A percentile compares a stretch with the other conserved stretches of the same genome.
Evolutionary conservation across 2,329 filamentous ascomycete genomes (phyloP).

Genomic region (Sporothrix luriei): DNA sequence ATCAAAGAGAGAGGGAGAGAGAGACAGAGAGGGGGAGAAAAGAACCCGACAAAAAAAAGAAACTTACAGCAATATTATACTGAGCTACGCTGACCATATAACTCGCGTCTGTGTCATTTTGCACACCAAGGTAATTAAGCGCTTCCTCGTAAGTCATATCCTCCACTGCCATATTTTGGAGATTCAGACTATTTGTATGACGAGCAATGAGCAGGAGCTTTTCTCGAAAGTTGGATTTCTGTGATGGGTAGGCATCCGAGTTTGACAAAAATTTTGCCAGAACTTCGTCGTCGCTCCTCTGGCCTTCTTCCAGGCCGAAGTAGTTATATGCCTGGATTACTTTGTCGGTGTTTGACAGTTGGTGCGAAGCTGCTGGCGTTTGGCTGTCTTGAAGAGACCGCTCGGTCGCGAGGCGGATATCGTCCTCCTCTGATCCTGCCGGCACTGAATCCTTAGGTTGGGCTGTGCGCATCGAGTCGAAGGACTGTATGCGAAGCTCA

Average conservation of each 20-base stretch:
- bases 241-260: constrained; percentile 38
- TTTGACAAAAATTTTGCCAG: constrained; percentile 38
- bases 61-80: constrained; percentile 27
- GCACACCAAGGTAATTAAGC: constrained; percentile 45
- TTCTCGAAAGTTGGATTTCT: constrained; percentile 39
- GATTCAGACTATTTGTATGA: constrained; percentile 36
- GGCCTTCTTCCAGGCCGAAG: constrained; percentile 36
- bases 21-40: no score
- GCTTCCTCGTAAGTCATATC: constrained; percentile 44
- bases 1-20: neutral
- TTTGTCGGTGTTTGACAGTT: constrained; percentile 13
- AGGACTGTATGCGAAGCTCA: constrained; percentile 33
- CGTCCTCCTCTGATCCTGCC: constrained; percentile 32
- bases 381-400: constrained; percentile 33
- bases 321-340: constrained; percentile 38
- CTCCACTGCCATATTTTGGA: constrained; percentile 33
- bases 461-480: constrained; percentile 32
- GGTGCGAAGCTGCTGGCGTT: neutral
- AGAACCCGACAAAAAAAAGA: no score
- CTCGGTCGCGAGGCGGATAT: constrained; percentile 36
- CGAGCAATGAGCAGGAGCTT: constrained; percentile 40
- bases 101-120: constrained; percentile 43
- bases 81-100: constrained; percentile 41
- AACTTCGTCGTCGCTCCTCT: constrained; percentile 35
- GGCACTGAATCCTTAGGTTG: constrained; percentile 8